Evolutionary conservation across 108 stramenopile species (phyloP).

Genomic region (Seminavis robusta): DNA sequence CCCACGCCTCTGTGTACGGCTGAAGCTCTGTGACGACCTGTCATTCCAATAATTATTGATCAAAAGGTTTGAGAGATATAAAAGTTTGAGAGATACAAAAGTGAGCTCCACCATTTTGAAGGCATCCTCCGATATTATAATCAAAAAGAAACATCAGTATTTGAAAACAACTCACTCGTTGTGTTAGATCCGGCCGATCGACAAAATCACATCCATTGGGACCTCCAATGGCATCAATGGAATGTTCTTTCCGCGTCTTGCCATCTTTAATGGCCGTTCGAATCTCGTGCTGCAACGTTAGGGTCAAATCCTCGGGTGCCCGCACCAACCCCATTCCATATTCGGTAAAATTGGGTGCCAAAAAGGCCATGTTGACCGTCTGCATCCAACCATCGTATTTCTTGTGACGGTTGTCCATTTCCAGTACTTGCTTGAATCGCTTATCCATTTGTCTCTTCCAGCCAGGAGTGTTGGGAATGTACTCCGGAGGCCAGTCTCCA

Average conservation of each 20-base stretch:
- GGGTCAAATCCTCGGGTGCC: slow-evolving; percentile 53
- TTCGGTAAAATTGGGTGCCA: slow-evolving; percentile 60
- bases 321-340: slow-evolving; percentile 65
- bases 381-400: slow-evolving; percentile 63
- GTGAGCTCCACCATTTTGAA: too few relatives aligned
- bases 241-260: slow-evolving; percentile 15
- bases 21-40: slow-evolving; percentile 55
- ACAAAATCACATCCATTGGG: slow-evolving; percentile 37
- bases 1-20: slow-evolving; percentile 67
- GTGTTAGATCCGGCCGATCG: slow-evolving; percentile 45
- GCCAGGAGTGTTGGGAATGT: slow-evolving; percentile 46
- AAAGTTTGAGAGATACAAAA: too few relatives aligned
- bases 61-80: too few relatives aligned
- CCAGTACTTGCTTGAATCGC: slow-evolving; percentile 50
- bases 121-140: too few relatives aligned
- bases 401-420: slow-evolving; percentile 21
- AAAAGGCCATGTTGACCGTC: slow-evolving; percentile 36
- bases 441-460: slow-evolving; percentile 47
- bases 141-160: too few relatives aligned
- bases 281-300: slow-evolving; percentile 30
- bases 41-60: too few relatives aligned
- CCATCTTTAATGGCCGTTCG: slow-evolving; percentile 39
- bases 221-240: slow-evolving; percentile 38
- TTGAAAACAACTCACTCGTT: slow-evolving; percentile 24
- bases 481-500: too few relatives aligned